phyloP scores from a whole-genome alignment of 345 rosid species.

The Euphorbia pulcherrima region DNA sequence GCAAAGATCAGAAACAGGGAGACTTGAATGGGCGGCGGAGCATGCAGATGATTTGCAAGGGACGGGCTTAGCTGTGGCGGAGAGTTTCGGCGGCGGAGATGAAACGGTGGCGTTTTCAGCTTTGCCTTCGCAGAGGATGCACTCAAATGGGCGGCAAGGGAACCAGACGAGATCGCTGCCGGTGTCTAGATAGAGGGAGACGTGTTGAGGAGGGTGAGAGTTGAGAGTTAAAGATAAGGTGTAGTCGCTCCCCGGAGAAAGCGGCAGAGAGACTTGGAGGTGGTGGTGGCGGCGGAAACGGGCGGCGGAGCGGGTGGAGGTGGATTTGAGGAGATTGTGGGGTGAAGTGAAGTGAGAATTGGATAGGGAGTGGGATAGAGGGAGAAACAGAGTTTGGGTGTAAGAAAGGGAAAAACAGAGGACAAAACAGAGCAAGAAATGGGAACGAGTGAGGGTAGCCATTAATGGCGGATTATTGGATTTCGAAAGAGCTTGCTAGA shows the following conservation, averaged over 20 bases:
- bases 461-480: conserved; percentile 15
- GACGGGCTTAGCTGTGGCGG: conserved; percentile 49
- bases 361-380: conserved; percentile 67
- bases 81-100: conserved; percentile 32
- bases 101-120: conserved; percentile 27
- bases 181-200: conserved; percentile 87
- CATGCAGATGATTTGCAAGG: conserved; percentile 66
- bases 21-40: conserved; percentile 73
- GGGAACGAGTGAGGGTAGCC: conserved; percentile 22
- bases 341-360: conserved; percentile 47
- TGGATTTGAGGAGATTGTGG: conserved; percentile 73
- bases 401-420: conserved; percentile 27
- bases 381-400: conserved; percentile 39
- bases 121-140: conserved; percentile 82
- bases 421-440: conserved; percentile 26
- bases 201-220: conserved; percentile 37
- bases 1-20: conserved; percentile 70
- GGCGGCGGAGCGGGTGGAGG: conserved; percentile 63
- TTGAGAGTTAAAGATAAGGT: conserved; percentile 63
- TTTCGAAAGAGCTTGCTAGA: too few species aligned
- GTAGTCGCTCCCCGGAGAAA: conserved; percentile 85
- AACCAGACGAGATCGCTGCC: conserved; percentile 98
- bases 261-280: conserved; percentile 71
- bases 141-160: conserved; percentile 82
- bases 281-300: conserved; percentile 57